phyloP scores from a whole-genome alignment of 345 rosid species.

The Corchorus olitorius region DNA sequence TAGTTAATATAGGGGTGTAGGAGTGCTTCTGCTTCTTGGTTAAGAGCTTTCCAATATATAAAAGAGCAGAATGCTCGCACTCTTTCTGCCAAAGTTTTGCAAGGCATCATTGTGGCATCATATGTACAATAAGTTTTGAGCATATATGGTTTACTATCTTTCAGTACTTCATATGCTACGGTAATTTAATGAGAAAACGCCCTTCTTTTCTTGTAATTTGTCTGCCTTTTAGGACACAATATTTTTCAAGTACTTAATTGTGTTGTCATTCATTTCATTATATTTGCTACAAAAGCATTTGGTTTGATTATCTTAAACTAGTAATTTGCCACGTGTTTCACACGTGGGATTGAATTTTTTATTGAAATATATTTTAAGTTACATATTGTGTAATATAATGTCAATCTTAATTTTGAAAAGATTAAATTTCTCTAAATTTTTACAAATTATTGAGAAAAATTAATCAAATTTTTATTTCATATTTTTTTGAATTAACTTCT shows the following conservation, averaged over 20 bases:
- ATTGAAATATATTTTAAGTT: no score
- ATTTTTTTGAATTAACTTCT: no score
- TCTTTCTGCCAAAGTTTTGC: background rate
- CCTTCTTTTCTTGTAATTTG: background rate
- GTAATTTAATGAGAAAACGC: constrained; percentile 8
- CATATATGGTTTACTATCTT: background rate
- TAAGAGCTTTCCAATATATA: background rate
- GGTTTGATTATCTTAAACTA: constrained; percentile 18
- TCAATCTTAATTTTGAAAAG: no score
- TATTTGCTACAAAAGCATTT: background rate
- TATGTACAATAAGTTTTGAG: background rate
- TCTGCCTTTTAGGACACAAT: background rate
- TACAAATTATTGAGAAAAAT: no score
- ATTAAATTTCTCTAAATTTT: no score
- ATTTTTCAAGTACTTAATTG: constrained; percentile 3
- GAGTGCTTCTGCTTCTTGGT: background rate
- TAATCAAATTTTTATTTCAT: no score
- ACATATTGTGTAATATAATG: no score
- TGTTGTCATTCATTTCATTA: constrained; percentile 9
- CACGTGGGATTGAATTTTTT: no score
- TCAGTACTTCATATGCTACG: background rate
- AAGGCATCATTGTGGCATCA: background rate
- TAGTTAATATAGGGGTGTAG: background rate
- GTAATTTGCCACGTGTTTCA: no score
- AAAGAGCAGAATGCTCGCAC: background rate